phyloP scores from a whole-genome alignment of 768 basidiomycete genomes.

The Termitomyces sp. region DNA sequence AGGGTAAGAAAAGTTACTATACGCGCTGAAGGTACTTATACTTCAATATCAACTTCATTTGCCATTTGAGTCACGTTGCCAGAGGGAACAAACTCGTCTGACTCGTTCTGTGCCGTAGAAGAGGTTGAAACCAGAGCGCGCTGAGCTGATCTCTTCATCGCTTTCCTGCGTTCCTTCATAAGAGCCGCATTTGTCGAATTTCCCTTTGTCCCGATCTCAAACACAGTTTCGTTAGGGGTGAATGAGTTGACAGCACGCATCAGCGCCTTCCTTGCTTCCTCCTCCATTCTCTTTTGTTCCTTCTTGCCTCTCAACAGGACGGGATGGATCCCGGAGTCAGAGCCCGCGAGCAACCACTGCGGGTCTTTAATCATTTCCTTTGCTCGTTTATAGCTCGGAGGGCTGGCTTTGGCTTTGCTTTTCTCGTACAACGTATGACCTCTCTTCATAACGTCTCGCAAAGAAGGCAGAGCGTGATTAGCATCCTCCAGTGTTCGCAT shows the following conservation, averaged over 20 bases:
- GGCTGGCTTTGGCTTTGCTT: slow-evolving; percentile 85
- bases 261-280: slow-evolving; percentile 57
- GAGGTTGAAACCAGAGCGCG: slow-evolving; percentile 33
- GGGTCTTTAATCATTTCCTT: slow-evolving; percentile 78
- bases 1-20: slow-evolving; percentile 1
- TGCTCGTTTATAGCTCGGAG: slow-evolving; percentile 79
- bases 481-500: slow-evolving; percentile 57
- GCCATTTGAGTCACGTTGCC: slow-evolving; percentile 57
- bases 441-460: slow-evolving; percentile 80
- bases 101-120: slow-evolving; percentile 25
- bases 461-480: slow-evolving; percentile 55
- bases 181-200: slow-evolving; percentile 55
- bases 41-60: slow-evolving; percentile 71
- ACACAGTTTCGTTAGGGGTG: slow-evolving; percentile 82
- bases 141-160: slow-evolving; percentile 59
- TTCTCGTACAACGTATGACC: slow-evolving; percentile 94
- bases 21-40: slow-evolving; percentile 24
- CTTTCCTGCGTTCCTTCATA: slow-evolving; percentile 86
- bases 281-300: slow-evolving; percentile 27
- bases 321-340: slow-evolving; percentile 67
- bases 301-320: slow-evolving; percentile 43
- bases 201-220: slow-evolving; percentile 81
- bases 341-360: slow-evolving; percentile 65
- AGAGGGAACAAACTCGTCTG: slow-evolving; percentile 25
- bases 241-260: slow-evolving; percentile 77